Evolutionary conservation across 305 asterid species (phyloP), one percentile per base, ranked within the genome.

Genomic region (Fraxinus sp.): DNA sequence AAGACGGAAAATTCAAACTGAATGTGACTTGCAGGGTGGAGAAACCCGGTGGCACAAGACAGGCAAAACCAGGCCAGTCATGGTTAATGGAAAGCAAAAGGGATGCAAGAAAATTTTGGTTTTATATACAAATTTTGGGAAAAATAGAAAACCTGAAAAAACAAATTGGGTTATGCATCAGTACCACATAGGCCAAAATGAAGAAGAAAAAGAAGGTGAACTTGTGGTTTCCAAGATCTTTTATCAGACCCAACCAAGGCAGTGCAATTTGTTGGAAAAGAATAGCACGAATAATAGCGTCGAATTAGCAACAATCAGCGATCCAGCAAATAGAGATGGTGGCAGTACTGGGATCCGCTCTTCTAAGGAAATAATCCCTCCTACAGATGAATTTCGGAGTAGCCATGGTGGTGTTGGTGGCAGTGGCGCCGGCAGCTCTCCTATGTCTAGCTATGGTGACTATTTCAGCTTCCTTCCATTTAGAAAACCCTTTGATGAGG

Each of bases 41-140:
- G 99, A 97, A 82, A 97, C 99, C 3, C 90, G 99, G 83, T 97
- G 99, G 99, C 99, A 97, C 91, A 97, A 97, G 89, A 97, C 99
- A 0, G 99, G 99, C 14, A 97, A 94, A 79, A 97, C 99, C 16
- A 83, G 99, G 71, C 99, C 99, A 4, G 99, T 97, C 7, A 91
- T 97, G 98, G 90, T 79, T 2, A 90, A 89, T 76, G 98, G 98
- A 11, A 92, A 91, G 90, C 99, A 97, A 73, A 97, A 94, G 62
- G 99, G 99, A 13, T 97, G 98, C 90, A 97, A 97, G 94, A 97
- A 97, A 52, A 97, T 97, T 35, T 82, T 97, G 33, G 99, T 97
- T 0, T 72, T 97, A 59, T 97, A 94, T 86, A 97, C 99, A 5
- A 97, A 97, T 77, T 97, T 97, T 22, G 98, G 99, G 1, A 97